phyloP scores from a whole-genome alignment of 257 asterid species.

The Capsicum baccatum region DNA sequence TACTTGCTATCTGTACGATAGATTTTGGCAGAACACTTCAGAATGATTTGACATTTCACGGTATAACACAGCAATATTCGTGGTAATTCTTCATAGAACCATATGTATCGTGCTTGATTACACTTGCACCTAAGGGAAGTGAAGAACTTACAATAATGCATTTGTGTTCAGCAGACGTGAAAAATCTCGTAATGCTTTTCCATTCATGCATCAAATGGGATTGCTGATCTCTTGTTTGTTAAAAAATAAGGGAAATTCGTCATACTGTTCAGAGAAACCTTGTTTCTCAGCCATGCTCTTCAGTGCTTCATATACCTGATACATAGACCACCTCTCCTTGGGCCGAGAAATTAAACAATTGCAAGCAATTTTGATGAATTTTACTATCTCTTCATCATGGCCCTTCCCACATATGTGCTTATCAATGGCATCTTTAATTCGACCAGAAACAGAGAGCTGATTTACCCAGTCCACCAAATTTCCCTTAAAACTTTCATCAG shows the following conservation, averaged over 20 bases:
- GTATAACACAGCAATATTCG: background rate
- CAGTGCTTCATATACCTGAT: slow-evolving; percentile 72
- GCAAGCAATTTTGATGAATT: slow-evolving; percentile 68
- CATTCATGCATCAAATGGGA: slow-evolving; percentile 15
- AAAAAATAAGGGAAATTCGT: slow-evolving; percentile 77
- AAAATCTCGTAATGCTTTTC: background rate
- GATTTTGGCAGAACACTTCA: slow-evolving; percentile 27
- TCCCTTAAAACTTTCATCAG: slow-evolving; percentile 66
- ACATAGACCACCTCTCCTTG: slow-evolving; percentile 79
- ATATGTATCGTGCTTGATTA: background rate
- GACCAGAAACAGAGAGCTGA: slow-evolving; percentile 60
- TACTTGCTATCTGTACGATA: slow-evolving; percentile 23
- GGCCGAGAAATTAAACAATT: slow-evolving; percentile 69
- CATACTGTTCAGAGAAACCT: slow-evolving; percentile 70
- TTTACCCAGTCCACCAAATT: slow-evolving; percentile 85
- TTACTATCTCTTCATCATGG: slow-evolving; percentile 71
- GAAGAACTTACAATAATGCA: slow-evolving; percentile 14
- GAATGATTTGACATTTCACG: slow-evolving; percentile 31
- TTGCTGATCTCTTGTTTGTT: slow-evolving; percentile 50
- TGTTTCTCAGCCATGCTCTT: slow-evolving; percentile 71
- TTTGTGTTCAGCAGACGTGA: slow-evolving; percentile 15
- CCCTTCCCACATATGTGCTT: slow-evolving; percentile 61
- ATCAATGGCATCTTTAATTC: slow-evolving; percentile 75
- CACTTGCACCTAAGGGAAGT: slow-evolving; percentile 13
- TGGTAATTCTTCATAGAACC: background rate